phyloP scores from a whole-genome alignment of 2,329 filamentous ascomycete genomes.

The Phialophora expanda region DNA sequence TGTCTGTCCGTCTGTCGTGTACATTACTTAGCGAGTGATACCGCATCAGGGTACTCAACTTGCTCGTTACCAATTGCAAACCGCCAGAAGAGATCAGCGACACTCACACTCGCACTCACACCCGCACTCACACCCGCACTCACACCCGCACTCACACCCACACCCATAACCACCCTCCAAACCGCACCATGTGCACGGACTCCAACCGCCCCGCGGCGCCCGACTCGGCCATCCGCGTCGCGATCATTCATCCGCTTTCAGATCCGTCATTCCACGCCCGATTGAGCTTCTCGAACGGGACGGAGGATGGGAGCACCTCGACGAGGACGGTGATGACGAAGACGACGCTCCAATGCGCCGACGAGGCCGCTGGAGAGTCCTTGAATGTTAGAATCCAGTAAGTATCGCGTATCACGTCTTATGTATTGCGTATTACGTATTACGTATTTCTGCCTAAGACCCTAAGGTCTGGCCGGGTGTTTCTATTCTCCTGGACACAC shows the following conservation, averaged over 20 bases:
- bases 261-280: constrained; percentile 31
- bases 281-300: constrained; percentile 31
- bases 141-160: not conserved
- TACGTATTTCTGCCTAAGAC: too few relatives aligned
- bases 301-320: constrained; percentile 20
- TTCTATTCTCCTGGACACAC: too few relatives aligned
- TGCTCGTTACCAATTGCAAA: too few relatives aligned
- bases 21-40: too few relatives aligned
- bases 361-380: not conserved
- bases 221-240: constrained; percentile 37
- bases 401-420: too few relatives aligned
- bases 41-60: too few relatives aligned
- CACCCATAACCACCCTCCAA: not conserved
- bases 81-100: too few relatives aligned
- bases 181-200: constrained; percentile 29
- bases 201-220: constrained; percentile 36
- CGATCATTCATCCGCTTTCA: constrained; percentile 37
- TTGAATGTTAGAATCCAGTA: constrained; percentile 33
- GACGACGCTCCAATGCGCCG: constrained; percentile 28
- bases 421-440: too few relatives aligned
- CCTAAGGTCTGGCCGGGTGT: too few relatives aligned
- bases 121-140: not conserved
- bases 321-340: too few relatives aligned
- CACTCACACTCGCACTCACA: not conserved
- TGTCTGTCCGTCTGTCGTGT: too few relatives aligned